phyloP scores from a whole-genome alignment of 2,329 filamentous ascomycete species.

The Eurotiales sp. region DNA sequence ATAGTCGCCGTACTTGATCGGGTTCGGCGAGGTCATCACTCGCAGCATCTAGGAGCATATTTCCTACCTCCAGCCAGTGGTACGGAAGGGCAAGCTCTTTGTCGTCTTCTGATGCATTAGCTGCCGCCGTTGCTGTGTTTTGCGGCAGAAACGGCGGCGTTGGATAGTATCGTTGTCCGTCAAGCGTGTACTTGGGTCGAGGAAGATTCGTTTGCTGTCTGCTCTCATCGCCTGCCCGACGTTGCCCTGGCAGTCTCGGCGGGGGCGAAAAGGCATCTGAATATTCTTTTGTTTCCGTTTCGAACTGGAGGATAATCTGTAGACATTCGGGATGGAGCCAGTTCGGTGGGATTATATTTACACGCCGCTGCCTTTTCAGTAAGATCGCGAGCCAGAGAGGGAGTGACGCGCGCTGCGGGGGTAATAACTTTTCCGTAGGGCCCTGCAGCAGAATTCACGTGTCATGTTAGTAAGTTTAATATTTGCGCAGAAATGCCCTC shows the following conservation, averaged over 20 bases:
- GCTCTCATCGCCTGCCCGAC: constrained; percentile 20
- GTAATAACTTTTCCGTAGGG: constrained; percentile 68
- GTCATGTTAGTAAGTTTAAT: not conserved
- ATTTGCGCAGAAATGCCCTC: not conserved
- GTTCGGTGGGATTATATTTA: constrained; percentile 84
- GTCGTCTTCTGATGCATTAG: constrained; percentile 46
- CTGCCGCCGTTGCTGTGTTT: constrained; percentile 63
- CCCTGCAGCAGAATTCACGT: constrained; percentile 55
- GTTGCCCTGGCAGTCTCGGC: constrained; percentile 59
- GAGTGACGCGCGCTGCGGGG: constrained; percentile 72
- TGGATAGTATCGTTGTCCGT: constrained; percentile 37
- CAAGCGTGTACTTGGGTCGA: constrained; percentile 32
- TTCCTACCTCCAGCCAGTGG: constrained; percentile 90
- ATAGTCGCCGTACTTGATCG: constrained; percentile 67
- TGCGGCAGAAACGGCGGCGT: constrained; percentile 76
- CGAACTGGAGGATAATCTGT: constrained; percentile 71
- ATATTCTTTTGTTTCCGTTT: constrained; percentile 62
- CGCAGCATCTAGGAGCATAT: constrained; percentile 80
- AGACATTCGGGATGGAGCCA: constrained; percentile 82
- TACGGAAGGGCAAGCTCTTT: constrained; percentile 63
- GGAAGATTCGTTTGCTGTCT: constrained; percentile 24
- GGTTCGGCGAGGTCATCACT: constrained; percentile 74
- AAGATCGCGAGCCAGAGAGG: constrained; percentile 94
- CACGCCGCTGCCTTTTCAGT: constrained; percentile 87
- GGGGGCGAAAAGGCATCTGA: constrained; percentile 72